Conservation (phyloP, 192 early-diverging fungal species). For the Backusella liffmaniae region DNA sequence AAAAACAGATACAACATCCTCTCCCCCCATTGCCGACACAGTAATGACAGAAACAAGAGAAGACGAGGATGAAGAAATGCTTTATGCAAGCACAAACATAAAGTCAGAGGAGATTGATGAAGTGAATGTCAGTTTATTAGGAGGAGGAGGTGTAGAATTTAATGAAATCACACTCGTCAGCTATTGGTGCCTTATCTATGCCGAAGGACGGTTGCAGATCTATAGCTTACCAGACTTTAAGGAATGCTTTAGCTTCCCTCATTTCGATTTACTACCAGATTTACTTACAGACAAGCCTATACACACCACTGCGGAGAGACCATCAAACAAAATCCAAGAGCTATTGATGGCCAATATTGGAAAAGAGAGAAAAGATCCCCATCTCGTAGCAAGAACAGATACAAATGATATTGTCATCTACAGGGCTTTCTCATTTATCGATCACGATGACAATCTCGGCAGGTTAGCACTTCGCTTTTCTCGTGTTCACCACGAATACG, state of each 20-base stretch:
- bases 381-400: slow-evolving; percentile 65
- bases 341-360: slow-evolving; percentile 70
- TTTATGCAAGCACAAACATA: slow-evolving; percentile 33
- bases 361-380: slow-evolving; percentile 51
- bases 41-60: slow-evolving; percentile 27
- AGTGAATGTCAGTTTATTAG: slow-evolving; percentile 42
- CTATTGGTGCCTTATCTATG: slow-evolving; percentile 67
- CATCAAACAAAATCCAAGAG: slow-evolving; percentile 61
- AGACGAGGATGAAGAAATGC: slow-evolving; percentile 53
- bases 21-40: neutral
- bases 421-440: slow-evolving; percentile 56
- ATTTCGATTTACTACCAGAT: slow-evolving; percentile 58
- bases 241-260: slow-evolving; percentile 55
- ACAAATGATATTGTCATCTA: slow-evolving; percentile 73
- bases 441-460: slow-evolving; percentile 33
- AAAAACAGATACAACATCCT: neutral
- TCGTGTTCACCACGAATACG: slow-evolving; percentile 60
- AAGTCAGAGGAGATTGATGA: slow-evolving; percentile 21
- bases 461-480: slow-evolving; percentile 69
- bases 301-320: slow-evolving; percentile 26
- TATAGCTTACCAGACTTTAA: slow-evolving; percentile 55
- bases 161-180: slow-evolving; percentile 37
- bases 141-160: slow-evolving; percentile 9
- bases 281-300: slow-evolving; percentile 47
- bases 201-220: slow-evolving; percentile 59